Percentiles rank a stretch among this genome's conserved stretches.
These are phyloP conservation scores for Eutrema yunnanense DNA, from an alignment of 345 rosid genomes.

Conservation along the genomic window DNA sequence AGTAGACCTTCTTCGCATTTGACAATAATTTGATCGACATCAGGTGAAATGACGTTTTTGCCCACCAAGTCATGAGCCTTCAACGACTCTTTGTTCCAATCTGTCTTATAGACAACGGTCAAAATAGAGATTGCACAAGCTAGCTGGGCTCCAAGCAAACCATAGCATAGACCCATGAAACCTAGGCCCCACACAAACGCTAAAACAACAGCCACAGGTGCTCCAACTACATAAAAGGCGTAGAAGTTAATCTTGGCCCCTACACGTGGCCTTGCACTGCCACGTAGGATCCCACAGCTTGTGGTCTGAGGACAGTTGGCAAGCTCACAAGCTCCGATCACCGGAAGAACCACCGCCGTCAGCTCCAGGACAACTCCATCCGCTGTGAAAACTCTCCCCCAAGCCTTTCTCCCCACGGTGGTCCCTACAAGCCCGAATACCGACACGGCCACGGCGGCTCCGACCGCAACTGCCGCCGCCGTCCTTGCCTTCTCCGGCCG, in stretches of 20 bases:
- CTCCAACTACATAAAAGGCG: constrained; percentile 82
- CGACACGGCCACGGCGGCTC: constrained; percentile 44
- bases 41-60: constrained; percentile 23
- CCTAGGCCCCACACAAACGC: constrained; percentile 60
- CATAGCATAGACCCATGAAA: constrained; percentile 84
- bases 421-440: constrained; percentile 54
- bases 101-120: constrained; percentile 57
- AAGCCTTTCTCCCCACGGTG: constrained; percentile 52
- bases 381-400: constrained; percentile 63
- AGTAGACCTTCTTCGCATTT: constrained; percentile 40
- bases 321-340: constrained; percentile 86
- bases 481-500: constrained; percentile 53
- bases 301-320: constrained; percentile 94
- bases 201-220: constrained; percentile 59
- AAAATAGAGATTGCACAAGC: constrained; percentile 64
- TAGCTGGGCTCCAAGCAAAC: constrained; percentile 76
- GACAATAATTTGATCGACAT: constrained; percentile 27
- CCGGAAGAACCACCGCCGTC: constrained; percentile 56
- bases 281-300: constrained; percentile 80
- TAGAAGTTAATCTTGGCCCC: constrained; percentile 68
- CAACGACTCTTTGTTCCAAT: constrained; percentile 70
- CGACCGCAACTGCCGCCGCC: constrained; percentile 55
- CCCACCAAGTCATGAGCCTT: constrained; percentile 72
- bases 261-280: constrained; percentile 71
- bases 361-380: constrained; percentile 53